Conservation (phyloP, 2,329 filamentous ascomycete species). For the Phaeoacremonium minimum region DNA sequence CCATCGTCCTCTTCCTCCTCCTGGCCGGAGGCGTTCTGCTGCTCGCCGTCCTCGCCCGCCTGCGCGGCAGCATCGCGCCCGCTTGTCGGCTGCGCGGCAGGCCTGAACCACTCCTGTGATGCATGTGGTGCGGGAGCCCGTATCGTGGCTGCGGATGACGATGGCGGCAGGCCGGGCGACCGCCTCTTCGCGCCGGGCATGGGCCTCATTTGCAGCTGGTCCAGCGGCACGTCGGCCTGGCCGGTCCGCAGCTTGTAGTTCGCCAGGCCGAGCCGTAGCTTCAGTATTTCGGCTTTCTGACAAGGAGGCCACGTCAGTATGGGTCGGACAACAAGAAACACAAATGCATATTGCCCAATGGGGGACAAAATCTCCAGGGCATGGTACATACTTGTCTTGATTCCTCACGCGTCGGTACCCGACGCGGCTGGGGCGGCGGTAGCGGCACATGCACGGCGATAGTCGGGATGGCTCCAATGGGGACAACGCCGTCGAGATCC, state of each 20-base stretch:
- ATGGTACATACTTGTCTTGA: constrained; percentile 40
- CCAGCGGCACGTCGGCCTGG: constrained; percentile 62
- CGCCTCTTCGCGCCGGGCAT: constrained; percentile 14
- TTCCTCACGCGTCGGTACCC: constrained; percentile 44
- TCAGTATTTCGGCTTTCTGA: constrained; percentile 62
- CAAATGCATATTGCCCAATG: too few relatives aligned
- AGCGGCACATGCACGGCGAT: constrained; percentile 1
- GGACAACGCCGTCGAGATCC: constrained; percentile 22
- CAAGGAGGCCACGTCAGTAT: constrained; percentile 1
- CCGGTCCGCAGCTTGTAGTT: constrained; percentile 73
- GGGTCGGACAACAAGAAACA: too few relatives aligned
- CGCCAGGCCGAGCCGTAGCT: constrained; percentile 65
- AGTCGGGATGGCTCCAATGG: constrained; percentile 5
- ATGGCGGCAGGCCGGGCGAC: constrained; percentile 7
- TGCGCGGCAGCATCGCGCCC: constrained; percentile 12
- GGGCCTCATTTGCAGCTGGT: constrained; percentile 46
- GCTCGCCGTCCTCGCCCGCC: neutral
- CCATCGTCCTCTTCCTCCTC: constrained; percentile 8
- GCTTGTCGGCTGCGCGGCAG: constrained; percentile 1
- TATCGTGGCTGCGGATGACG: too few relatives aligned
- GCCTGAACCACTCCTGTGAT: neutral
- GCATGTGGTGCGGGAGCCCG: too few relatives aligned
- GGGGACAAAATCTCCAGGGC: too few relatives aligned
- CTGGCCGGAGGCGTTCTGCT: neutral
- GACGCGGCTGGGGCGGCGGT: constrained; percentile 15